These are phyloP conservation scores for Macrophomina phaseolina DNA, from an alignment of 2,329 filamentous ascomycete genomes.

Conservation along the genomic window DNA sequence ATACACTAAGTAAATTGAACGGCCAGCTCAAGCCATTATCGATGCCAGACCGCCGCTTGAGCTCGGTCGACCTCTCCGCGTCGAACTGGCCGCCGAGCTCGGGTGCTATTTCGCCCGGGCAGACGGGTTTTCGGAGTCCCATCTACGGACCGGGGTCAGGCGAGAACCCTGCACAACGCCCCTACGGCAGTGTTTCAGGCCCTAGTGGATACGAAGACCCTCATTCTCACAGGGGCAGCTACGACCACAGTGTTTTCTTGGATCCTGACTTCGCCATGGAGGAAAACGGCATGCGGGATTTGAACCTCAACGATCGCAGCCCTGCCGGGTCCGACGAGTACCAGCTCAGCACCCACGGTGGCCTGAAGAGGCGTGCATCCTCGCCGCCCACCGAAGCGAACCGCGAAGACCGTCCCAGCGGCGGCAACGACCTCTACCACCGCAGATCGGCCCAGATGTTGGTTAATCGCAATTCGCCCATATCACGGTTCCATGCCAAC, in stretches of 20 bases:
- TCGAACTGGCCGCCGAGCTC: constrained; percentile 50
- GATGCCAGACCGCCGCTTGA: constrained; percentile 48
- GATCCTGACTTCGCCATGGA: constrained; percentile 60
- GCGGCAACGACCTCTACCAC: constrained; percentile 58
- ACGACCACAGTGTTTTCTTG: constrained; percentile 64
- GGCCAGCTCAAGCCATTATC: constrained; percentile 52
- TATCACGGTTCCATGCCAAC: constrained; percentile 60
- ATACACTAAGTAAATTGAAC: constrained; percentile 48
- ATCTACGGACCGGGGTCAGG: constrained; percentile 40
- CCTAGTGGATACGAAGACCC: constrained; percentile 56
- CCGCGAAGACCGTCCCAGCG: constrained; percentile 53
- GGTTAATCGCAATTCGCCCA: constrained; percentile 60
- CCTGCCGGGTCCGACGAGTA: constrained; percentile 53
- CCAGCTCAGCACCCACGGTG: constrained; percentile 53
- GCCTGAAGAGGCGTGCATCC: constrained; percentile 68
- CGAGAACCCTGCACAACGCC: constrained; percentile 39
- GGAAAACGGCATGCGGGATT: constrained; percentile 57
- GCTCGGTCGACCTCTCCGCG: constrained; percentile 44
- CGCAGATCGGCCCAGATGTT: constrained; percentile 62
- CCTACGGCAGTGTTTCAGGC: constrained; percentile 56
- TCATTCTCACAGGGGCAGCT: constrained; percentile 63
- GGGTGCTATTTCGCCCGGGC: constrained; percentile 51
- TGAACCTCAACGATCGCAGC: constrained; percentile 61
- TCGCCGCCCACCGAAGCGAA: constrained; percentile 65
- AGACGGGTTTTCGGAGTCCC: constrained; percentile 51